Percentiles rank a stretch among this genome's conserved stretches.
phyloP scores from a whole-genome alignment of 192 early-diverging fungal species.

The Coemansia sp. region DNA sequence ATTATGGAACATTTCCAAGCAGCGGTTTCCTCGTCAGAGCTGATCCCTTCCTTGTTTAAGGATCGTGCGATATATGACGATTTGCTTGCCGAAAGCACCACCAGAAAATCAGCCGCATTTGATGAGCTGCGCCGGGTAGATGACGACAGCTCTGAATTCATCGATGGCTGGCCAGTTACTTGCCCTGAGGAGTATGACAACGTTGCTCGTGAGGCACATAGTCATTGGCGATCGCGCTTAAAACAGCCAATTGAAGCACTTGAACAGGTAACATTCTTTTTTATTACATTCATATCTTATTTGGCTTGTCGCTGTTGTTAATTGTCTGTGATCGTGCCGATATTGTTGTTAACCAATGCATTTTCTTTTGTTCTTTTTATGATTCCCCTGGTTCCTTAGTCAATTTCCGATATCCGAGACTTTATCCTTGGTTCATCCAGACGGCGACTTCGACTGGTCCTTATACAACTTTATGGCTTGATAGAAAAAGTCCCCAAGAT shows the following conservation, averaged over 20 bases:
- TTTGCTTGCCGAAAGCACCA: neutral
- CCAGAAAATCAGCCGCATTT: neutral
- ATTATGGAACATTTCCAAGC: neutral
- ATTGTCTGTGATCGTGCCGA: neutral
- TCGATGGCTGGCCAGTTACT: slow-evolving; percentile 26
- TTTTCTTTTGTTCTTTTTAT: neutral
- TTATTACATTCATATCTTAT: neutral
- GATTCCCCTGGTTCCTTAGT: slow-evolving; percentile 5
- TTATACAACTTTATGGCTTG: slow-evolving; percentile 38
- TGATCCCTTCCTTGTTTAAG: slow-evolving; percentile 21
- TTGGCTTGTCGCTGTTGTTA: neutral
- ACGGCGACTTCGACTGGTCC: slow-evolving; percentile 43
- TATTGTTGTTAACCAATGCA: neutral
- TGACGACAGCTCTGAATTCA: neutral
- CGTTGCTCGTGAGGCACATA: slow-evolving; percentile 25
- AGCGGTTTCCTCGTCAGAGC: neutral
- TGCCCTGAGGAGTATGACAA: slow-evolving; percentile 29
- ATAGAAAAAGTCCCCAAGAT: slow-evolving; percentile 36
- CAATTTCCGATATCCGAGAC: slow-evolving; percentile 30
- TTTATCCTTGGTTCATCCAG: slow-evolving; percentile 33
- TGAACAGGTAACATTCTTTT: slow-evolving; percentile 36
- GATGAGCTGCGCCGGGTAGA: neutral
- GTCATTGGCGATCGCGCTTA: slow-evolving; percentile 38
- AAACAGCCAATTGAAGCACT: slow-evolving; percentile 25
- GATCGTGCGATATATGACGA: neutral